These are phyloP conservation scores for Calonectria ilicicola DNA, from an alignment of 2,329 filamentous ascomycete genomes.

Conservation along the genomic window DNA sequence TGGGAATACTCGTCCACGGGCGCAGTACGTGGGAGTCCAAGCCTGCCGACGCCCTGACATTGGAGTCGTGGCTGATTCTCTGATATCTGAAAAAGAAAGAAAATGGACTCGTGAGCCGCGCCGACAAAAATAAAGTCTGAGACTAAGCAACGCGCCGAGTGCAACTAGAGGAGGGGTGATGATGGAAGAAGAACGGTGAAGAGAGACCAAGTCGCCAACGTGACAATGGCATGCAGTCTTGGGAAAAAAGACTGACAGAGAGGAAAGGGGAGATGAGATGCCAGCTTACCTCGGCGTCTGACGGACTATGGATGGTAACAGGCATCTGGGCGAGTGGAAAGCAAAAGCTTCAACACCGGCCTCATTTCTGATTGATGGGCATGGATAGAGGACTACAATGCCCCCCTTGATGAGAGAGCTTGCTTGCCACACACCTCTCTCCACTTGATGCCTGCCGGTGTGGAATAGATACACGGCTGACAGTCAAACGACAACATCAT, in stretches of 20 bases:
- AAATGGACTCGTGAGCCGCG: conserved; percentile 32
- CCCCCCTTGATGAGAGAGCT: neutral
- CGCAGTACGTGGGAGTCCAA: conserved; percentile 29
- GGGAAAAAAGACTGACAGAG: neutral
- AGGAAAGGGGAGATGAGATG: neutral
- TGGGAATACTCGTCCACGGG: conserved; percentile 30
- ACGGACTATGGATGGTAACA: neutral
- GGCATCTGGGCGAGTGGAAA: neutral
- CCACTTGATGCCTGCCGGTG: conserved; percentile 3
- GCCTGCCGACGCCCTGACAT: conserved; percentile 25
- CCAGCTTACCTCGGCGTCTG: conserved; percentile 4
- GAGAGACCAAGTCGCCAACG: neutral
- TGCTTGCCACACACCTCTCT: conserved; percentile 11
- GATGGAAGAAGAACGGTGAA: neutral
- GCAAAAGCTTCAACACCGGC: neutral
- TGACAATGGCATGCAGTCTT: neutral
- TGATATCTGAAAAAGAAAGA: conserved; percentile 22
- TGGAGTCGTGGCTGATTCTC: conserved; percentile 23
- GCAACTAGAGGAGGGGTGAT: neutral
- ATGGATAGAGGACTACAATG: neutral
- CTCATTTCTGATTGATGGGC: neutral
- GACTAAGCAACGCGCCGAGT: conserved; percentile 4
- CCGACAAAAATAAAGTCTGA: conserved; percentile 26
- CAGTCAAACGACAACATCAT: conserved; percentile 1
- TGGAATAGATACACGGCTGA: conserved; percentile 13